Conservation (phyloP, 805 yeast species). For the Scheffersomyces lignosus region DNA sequence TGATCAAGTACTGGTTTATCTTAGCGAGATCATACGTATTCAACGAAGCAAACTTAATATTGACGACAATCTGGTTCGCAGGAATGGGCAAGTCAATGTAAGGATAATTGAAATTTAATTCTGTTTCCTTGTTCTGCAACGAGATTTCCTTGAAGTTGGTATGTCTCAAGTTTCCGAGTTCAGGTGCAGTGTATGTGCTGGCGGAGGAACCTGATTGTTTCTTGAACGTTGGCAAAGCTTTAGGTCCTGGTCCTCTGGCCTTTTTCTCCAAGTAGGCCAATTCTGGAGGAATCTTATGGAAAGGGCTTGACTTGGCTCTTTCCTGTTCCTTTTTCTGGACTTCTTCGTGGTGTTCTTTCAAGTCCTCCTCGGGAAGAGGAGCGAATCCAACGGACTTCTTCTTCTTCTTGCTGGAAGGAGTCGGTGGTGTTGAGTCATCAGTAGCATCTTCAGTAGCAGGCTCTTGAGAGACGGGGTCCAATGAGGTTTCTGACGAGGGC, state of each 20-base stretch:
- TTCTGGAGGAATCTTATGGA: conserved; percentile 43
- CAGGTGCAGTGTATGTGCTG: conserved; percentile 3
- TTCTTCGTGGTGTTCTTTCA: conserved; percentile 33
- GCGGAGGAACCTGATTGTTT: not conserved
- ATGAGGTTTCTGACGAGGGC: too few relatives aligned
- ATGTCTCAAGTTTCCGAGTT: conserved; percentile 48
- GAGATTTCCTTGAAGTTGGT: conserved; percentile 53
- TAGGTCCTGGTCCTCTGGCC: conserved; percentile 23
- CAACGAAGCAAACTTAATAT: conserved; percentile 58
- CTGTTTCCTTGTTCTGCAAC: conserved; percentile 42
- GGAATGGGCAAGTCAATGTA: conserved; percentile 51
- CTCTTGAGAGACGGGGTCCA: too few relatives aligned
- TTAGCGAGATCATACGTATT: conserved; percentile 68
- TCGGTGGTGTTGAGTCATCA: too few relatives aligned
- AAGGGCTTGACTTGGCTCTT: conserved; percentile 27
- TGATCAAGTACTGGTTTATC: conserved; percentile 52
- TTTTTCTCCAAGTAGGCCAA: conserved; percentile 34
- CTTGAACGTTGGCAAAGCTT: conserved; percentile 13
- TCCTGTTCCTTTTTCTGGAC: conserved; percentile 27
- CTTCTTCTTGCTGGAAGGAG: too few relatives aligned
- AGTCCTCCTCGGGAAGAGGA: conserved; percentile 34
- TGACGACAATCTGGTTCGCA: conserved; percentile 51
- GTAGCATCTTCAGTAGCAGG: too few relatives aligned
- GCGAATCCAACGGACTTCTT: conserved; percentile 42
- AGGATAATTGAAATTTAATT: conserved; percentile 54